Conservation (phyloP, 257 asterid species). For the Plantago elongata region DNA sequence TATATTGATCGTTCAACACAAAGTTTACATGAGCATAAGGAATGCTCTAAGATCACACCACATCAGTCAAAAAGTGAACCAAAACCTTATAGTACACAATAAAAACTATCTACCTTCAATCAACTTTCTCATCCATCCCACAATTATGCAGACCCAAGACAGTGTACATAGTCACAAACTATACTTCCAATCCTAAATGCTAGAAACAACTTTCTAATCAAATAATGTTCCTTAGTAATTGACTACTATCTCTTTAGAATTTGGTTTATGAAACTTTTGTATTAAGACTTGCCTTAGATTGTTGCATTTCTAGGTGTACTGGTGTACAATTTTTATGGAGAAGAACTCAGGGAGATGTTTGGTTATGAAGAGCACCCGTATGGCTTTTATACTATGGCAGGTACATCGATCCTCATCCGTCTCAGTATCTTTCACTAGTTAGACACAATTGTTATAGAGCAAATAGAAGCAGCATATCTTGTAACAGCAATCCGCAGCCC, state of each 20-base stretch:
- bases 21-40: too few relatives aligned
- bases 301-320: constrained; percentile 92
- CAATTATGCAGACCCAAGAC: too few relatives aligned
- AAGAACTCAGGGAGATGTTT: constrained; percentile 95
- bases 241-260: not conserved
- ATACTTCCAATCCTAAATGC: not conserved
- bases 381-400: constrained; percentile 96
- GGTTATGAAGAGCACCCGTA: constrained; percentile 98
- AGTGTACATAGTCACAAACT: too few relatives aligned
- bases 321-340: constrained; percentile 92
- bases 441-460: too few relatives aligned
- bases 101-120: too few relatives aligned
- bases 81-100: too few relatives aligned
- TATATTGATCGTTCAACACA: too few relatives aligned
- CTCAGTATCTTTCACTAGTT: not conserved
- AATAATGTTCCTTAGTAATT: not conserved
- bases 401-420: constrained; percentile 33
- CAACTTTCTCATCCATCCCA: too few relatives aligned
- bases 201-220: not conserved
- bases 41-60: too few relatives aligned
- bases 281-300: constrained; percentile 54
- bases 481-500: too few relatives aligned
- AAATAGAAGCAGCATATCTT: too few relatives aligned
- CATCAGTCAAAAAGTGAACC: too few relatives aligned
- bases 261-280: constrained; percentile 16